Evolutionary conservation across 352 stramenopile genomes (phyloP).

Genomic region (Globisporangium rhizosaccharum): DNA sequence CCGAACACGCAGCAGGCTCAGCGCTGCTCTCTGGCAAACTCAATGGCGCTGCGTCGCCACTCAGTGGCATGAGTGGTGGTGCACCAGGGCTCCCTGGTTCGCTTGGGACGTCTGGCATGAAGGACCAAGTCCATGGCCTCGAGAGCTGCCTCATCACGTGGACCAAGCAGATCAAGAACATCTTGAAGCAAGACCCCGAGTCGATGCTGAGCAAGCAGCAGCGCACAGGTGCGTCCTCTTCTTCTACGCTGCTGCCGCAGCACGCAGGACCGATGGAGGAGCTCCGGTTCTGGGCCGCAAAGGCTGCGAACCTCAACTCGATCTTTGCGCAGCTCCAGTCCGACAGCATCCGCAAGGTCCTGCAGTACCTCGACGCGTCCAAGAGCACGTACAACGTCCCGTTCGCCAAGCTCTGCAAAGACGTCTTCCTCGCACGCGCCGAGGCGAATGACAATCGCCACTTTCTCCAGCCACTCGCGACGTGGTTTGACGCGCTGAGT

Average conservation of each 20-base stretch:
- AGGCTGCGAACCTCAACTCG: constrained; percentile 84
- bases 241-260: constrained; percentile 25
- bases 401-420: constrained; percentile 91
- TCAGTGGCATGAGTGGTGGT: neutral
- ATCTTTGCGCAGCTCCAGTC: constrained; percentile 91
- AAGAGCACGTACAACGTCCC: constrained; percentile 91
- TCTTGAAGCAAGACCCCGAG: constrained; percentile 88
- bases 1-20: constrained; percentile 34
- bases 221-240: neutral
- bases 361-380: constrained; percentile 84
- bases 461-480: constrained; percentile 74
- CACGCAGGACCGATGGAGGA: constrained; percentile 74
- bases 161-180: constrained; percentile 94
- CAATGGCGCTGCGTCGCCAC: neutral
- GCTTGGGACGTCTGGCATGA: constrained; percentile 26
- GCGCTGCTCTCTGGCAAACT: constrained; percentile 6
- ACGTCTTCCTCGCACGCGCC: constrained; percentile 82
- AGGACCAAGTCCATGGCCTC: constrained; percentile 81
- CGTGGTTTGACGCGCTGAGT: constrained; percentile 50
- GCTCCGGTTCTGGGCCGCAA: constrained; percentile 84
- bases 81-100: neutral
- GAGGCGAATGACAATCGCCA: constrained; percentile 87
- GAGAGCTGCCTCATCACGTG: constrained; percentile 90
- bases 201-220: constrained; percentile 51
- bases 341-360: constrained; percentile 76